These are phyloP conservation scores for Lachancea cidri DNA, from an alignment of 805 yeast genomes.

Conservation along the genomic window DNA sequence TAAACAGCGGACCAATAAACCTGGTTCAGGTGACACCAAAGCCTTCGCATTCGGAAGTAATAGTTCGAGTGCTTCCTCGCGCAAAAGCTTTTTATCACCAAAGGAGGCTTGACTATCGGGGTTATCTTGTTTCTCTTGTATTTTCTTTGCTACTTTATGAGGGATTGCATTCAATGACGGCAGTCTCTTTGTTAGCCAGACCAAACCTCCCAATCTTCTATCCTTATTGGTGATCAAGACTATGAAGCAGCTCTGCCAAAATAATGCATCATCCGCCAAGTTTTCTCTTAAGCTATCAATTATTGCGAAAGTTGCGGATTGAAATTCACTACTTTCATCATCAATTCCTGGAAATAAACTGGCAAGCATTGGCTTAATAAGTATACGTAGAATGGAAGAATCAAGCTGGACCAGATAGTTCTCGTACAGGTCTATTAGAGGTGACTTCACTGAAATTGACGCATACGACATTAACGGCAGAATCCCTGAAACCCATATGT, in stretches of 20 bases:
- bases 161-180: constrained; percentile 51
- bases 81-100: constrained; percentile 22
- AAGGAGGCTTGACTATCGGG: constrained; percentile 4
- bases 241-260: constrained; percentile 81
- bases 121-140: constrained; percentile 7
- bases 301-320: constrained; percentile 51
- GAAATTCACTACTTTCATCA: constrained; percentile 85
- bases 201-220: constrained; percentile 74
- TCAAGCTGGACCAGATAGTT: constrained; percentile 51
- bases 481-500: constrained; percentile 89
- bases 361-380: constrained; percentile 66
- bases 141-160: constrained; percentile 20
- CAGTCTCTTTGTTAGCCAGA: constrained; percentile 57
- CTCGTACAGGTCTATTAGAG: constrained; percentile 57
- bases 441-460: constrained; percentile 81
- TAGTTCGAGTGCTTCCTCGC: constrained; percentile 31
- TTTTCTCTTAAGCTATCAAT: constrained; percentile 55
- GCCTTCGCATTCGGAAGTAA: constrained; percentile 50
- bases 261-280: constrained; percentile 61
- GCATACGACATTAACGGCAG: constrained; percentile 85
- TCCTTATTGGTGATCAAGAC: constrained; percentile 76
- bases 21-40: constrained; percentile 72
- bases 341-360: constrained; percentile 84
- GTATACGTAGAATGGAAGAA: constrained; percentile 42
- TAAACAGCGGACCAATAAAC: constrained; percentile 70